Percentiles rank a stretch among this genome's conserved stretches.
These are phyloP conservation scores for Skeletonema menzelii DNA, from an alignment of 108 stramenopile species.

Conservation along the genomic window DNA sequence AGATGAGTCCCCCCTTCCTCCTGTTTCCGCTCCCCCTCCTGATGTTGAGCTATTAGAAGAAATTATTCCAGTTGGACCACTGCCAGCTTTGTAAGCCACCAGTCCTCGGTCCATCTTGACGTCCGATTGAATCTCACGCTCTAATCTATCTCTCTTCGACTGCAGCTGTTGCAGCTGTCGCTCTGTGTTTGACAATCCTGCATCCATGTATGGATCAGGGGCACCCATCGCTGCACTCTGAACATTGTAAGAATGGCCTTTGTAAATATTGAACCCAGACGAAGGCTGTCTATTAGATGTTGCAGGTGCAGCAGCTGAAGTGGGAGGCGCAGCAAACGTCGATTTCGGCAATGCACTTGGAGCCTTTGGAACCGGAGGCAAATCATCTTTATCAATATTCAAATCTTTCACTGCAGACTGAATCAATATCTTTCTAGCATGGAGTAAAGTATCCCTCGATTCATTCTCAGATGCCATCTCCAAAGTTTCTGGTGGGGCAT, in stretches of 20 bases:
- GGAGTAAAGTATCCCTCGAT: conserved; percentile 33
- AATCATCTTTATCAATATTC: conserved; percentile 31
- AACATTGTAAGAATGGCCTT: conserved; percentile 63
- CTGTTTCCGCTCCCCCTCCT: conserved; percentile 8
- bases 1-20: conserved; percentile 48
- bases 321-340: neutral
- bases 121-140: conserved; percentile 49
- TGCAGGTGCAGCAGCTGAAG: neutral
- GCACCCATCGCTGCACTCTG: conserved; percentile 65
- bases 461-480: conserved; percentile 47
- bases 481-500: conserved; percentile 16
- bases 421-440: conserved; percentile 47
- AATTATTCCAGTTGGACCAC: conserved; percentile 23
- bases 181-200: conserved; percentile 47
- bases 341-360: conserved; percentile 11
- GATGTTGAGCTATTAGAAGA: neutral
- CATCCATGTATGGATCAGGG: conserved; percentile 51
- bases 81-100: conserved; percentile 51
- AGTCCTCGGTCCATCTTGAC: conserved; percentile 54
- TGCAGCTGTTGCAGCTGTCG: conserved; percentile 43
- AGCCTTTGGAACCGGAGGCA: conserved; percentile 46
- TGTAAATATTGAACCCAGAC: conserved; percentile 66
- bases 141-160: conserved; percentile 57
- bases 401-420: conserved; percentile 50
- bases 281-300: conserved; percentile 2